phyloP scores from a whole-genome alignment of 495 filamentous ascomycete genomes.

The Neurospora sp. region DNA sequence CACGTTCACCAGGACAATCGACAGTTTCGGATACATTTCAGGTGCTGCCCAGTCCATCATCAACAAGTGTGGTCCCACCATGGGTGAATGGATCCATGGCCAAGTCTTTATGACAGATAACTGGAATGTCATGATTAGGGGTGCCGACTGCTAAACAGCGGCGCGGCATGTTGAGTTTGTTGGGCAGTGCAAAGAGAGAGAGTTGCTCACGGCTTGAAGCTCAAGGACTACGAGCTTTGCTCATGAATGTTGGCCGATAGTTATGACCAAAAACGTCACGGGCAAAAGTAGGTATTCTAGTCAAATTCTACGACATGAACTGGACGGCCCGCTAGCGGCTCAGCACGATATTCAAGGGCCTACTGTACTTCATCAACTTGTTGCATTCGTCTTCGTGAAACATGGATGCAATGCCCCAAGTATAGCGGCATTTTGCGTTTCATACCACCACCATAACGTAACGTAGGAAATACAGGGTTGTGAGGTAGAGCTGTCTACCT shows the following conservation, averaged over 20 bases:
- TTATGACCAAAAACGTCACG: not conserved
- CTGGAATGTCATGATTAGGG: not conserved
- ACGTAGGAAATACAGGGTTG: no score
- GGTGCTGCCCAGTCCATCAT: not conserved
- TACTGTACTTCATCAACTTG: no score
- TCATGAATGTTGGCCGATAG: not conserved
- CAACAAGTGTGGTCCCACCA: no score
- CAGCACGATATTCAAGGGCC: not conserved
- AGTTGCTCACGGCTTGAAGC: not conserved
- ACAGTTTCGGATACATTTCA: not conserved
- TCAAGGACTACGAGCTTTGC: not conserved
- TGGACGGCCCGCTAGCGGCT: not conserved
- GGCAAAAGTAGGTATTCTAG: not conserved
- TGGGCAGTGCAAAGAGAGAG: not conserved
- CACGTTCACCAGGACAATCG: not conserved
- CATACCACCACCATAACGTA: no score
- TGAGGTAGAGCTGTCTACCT: no score
- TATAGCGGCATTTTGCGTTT: no score
- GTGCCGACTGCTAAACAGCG: not conserved
- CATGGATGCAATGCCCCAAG: no score
- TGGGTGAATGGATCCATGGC: no score
- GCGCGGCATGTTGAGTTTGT: not conserved
- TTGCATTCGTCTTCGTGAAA: no score
- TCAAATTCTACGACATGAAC: not conserved
- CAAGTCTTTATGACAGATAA: no score